phyloP scores from a whole-genome alignment of 176 grass and related monocot genomes.

The Lolium rigidum region DNA sequence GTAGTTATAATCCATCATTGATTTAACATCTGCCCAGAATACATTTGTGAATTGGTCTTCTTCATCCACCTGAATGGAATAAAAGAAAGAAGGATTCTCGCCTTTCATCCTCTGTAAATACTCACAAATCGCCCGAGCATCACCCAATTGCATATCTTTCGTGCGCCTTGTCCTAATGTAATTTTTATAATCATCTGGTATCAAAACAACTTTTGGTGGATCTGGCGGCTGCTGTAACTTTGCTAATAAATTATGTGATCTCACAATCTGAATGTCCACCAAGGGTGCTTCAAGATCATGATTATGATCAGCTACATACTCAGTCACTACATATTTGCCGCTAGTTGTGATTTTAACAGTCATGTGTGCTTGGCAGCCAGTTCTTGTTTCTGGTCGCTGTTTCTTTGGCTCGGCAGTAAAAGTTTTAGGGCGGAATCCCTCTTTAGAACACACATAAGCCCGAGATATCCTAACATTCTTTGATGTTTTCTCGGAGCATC shows the following conservation, averaged over 20 bases:
- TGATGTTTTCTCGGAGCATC: slow-evolving; percentile 74
- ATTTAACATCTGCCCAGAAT: slow-evolving; percentile 81
- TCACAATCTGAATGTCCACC: slow-evolving; percentile 80
- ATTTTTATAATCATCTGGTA: slow-evolving; percentile 82
- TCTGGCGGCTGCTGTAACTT: slow-evolving; percentile 64
- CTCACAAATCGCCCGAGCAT: slow-evolving; percentile 70
- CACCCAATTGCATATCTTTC: slow-evolving; percentile 61
- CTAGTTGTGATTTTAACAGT: slow-evolving; percentile 78
- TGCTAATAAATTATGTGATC: slow-evolving; percentile 71
- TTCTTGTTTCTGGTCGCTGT: slow-evolving; percentile 67
- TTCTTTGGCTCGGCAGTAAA: slow-evolving; percentile 64
- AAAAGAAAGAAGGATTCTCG: slow-evolving; percentile 84
- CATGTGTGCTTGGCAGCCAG: slow-evolving; percentile 81
- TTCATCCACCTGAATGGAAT: slow-evolving; percentile 84
- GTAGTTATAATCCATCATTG: slow-evolving; percentile 75
- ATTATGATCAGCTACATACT: slow-evolving; percentile 82
- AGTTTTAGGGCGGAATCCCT: slow-evolving; percentile 71
- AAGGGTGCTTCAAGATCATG: slow-evolving; percentile 71
- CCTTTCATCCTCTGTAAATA: slow-evolving; percentile 87
- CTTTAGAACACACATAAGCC: slow-evolving; percentile 82
- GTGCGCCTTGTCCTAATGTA: slow-evolving; percentile 61
- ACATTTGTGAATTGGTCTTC: slow-evolving; percentile 75
- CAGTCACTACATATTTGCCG: slow-evolving; percentile 69
- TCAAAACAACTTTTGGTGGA: slow-evolving; percentile 62
- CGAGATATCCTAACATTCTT: slow-evolving; percentile 66